Base-by-base conservation (phyloP, 176 grass and related monocot genomes). In the Saccharum officinarum region DNA sequence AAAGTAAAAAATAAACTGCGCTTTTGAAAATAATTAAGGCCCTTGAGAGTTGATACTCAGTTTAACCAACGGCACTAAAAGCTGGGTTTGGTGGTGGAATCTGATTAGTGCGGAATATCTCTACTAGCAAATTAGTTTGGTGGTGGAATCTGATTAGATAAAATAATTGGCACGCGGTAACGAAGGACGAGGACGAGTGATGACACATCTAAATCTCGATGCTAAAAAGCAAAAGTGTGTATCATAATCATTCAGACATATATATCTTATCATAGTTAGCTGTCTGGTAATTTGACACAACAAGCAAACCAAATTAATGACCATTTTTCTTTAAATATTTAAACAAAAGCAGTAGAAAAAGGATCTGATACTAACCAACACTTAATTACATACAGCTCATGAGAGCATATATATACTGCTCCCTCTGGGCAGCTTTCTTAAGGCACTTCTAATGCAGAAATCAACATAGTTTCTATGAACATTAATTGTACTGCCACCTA, bases 41-140 rank as follows among this genome's bases (percentile, higher is more conserved):
- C 38, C 22, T 70, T 46, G 44, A 46, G 40, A n/a, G 68, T 39
- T 75, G 15, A 41, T 45, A 12, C 40, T 46, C 11, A 50, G 71
- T 18, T 73, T 54, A 16, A 18, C 73, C 26, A 54, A 33, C 17
- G 28, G 28, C 8, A 52, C 73, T 10, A 31, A 61, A 61, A 25
- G 14, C 69, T 75, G 17, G 50, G 57, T 83, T 83, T 10, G 52
- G 69, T 45, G 13, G 38, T 2, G 38, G 81, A 83, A 83, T 83
- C 67, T 30, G 54, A 30, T 63, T 55, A 55, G 50, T 55, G 50
- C 0, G 0, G 50, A 55, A 55, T 55, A 20, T 55, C 12, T 84
- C 20, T 38, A 0, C 28, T 47, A 28, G 10, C 30, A 0, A 46
- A 84, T 75, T 49, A 65, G 57, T 83, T 83, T 7, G 37, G 54